A percentile compares a stretch with the other conserved stretches of the same genome.
Conservation (phyloP, 768 basidiomycete genomes). For the Gyrodon lividus region DNA sequence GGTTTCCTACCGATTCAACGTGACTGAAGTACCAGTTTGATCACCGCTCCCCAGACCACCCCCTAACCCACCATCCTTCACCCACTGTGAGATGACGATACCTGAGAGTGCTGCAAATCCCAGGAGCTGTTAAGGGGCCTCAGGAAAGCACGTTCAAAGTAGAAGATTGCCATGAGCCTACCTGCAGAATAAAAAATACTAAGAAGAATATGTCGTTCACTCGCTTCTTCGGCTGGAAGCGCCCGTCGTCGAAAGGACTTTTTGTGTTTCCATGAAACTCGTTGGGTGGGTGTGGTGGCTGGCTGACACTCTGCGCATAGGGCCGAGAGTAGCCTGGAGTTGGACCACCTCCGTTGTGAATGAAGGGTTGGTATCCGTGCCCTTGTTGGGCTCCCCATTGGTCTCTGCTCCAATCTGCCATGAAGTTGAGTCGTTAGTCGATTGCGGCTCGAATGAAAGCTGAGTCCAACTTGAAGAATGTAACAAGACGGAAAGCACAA, state of each 20-base stretch:
- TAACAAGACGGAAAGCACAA: neutral
- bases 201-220: conserved; percentile 75
- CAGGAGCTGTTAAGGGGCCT: conserved; percentile 43
- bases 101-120: conserved; percentile 71
- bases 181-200: conserved; percentile 69
- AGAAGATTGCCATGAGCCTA: conserved; percentile 24
- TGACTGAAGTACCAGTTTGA: conserved; percentile 53
- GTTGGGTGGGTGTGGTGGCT: conserved; percentile 21
- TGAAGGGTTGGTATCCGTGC: conserved; percentile 8
- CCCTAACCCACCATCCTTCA: conserved; percentile 62
- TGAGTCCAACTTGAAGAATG: neutral
- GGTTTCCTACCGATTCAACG: conserved; percentile 59
- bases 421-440: neutral
- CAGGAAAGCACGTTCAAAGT: neutral
- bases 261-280: conserved; percentile 39
- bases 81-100: conserved; percentile 61
- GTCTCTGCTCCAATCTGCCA: conserved; percentile 19
- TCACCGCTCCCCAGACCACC: conserved; percentile 62
- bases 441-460: neutral
- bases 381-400: conserved; percentile 19
- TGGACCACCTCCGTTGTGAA: neutral
- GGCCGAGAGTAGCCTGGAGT: conserved; percentile 26
- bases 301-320: conserved; percentile 23
- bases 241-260: conserved; percentile 56
- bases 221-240: conserved; percentile 66